Conservation (phyloP, 441 rosid species). For the Pelargonium citronellum region DNA sequence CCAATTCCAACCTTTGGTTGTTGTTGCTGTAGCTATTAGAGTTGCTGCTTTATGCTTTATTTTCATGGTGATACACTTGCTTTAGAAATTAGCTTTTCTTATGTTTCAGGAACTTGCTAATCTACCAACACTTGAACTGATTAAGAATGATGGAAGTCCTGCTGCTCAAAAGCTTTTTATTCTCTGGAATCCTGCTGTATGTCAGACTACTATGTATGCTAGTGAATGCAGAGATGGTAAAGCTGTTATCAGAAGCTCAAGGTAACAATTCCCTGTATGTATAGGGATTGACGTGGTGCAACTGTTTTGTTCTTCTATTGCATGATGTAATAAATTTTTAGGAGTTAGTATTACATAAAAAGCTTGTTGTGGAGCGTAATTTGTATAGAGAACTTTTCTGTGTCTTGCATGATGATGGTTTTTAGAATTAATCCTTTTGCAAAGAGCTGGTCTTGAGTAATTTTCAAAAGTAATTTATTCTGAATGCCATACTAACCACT, state of each 20-base stretch:
- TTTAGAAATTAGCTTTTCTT: conserved; percentile 18
- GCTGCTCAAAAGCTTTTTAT: conserved; percentile 70
- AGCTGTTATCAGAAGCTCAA: conserved; percentile 5
- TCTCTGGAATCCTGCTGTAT: conserved; percentile 65
- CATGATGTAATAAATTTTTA: too few species aligned
- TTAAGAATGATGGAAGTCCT: conserved; percentile 84
- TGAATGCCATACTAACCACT: too few species aligned
- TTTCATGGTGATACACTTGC: conserved; percentile 7
- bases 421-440: too few species aligned
- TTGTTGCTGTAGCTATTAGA: too few species aligned
- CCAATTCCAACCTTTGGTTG: too few species aligned
- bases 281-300: not conserved
- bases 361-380: not conserved
- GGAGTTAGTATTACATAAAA: not conserved
- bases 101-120: conserved; percentile 81
- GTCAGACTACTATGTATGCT: conserved; percentile 21
- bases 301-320: not conserved
- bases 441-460: too few species aligned
- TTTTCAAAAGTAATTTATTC: too few species aligned
- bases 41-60: conserved; percentile 6
- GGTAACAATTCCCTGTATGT: not conserved
- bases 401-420: too few species aligned
- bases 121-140: conserved; percentile 65
- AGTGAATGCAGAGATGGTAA: conserved; percentile 25
- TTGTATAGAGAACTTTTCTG: not conserved